A percentile compares a stretch with the other conserved stretches of the same genome.
These are phyloP conservation scores for Eutypa lata DNA, from an alignment of 2,329 filamentous ascomycete species.

Conservation along the genomic window DNA sequence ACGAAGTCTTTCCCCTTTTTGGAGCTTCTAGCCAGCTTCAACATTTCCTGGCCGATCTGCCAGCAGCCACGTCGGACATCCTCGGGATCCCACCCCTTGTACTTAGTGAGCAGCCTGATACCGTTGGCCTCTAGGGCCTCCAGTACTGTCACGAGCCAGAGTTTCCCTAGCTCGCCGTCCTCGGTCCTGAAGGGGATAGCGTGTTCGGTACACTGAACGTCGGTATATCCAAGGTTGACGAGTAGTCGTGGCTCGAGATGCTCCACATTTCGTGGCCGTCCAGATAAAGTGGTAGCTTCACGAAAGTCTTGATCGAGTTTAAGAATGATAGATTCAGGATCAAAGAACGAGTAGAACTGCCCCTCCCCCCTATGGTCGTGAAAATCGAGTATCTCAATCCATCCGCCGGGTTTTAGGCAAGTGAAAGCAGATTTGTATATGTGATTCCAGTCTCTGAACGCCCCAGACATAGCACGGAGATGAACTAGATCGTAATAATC, in stretches of 20 bases:
- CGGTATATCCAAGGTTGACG: conserved; percentile 48
- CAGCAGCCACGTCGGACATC: conserved; percentile 46
- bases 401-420: conserved; percentile 55
- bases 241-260: conserved; percentile 46
- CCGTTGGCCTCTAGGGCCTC: conserved; percentile 48
- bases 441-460: conserved; percentile 53
- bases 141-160: conserved; percentile 51
- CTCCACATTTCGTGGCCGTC: conserved; percentile 40
- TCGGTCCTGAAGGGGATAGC: conserved; percentile 45
- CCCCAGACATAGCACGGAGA: conserved; percentile 52
- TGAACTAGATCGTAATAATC: conserved; percentile 56
- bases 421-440: conserved; percentile 52
- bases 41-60: conserved; percentile 45
- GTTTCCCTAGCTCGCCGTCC: conserved; percentile 46
- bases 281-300: conserved; percentile 41
- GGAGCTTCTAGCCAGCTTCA: conserved; percentile 44
- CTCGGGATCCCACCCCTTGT: conserved; percentile 50
- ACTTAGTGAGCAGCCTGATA: conserved; percentile 49
- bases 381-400: conserved; percentile 55
- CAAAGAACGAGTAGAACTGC: conserved; percentile 38
- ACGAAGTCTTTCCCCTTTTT: conserved; percentile 39
- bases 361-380: conserved; percentile 40
- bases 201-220: conserved; percentile 45
- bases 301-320: conserved; percentile 38
- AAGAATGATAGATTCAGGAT: conserved; percentile 43